These are phyloP conservation scores for Phaeosphaeriaceae sp. DNA, from an alignment of 2,329 filamentous ascomycete genomes.

Conservation along the genomic window DNA sequence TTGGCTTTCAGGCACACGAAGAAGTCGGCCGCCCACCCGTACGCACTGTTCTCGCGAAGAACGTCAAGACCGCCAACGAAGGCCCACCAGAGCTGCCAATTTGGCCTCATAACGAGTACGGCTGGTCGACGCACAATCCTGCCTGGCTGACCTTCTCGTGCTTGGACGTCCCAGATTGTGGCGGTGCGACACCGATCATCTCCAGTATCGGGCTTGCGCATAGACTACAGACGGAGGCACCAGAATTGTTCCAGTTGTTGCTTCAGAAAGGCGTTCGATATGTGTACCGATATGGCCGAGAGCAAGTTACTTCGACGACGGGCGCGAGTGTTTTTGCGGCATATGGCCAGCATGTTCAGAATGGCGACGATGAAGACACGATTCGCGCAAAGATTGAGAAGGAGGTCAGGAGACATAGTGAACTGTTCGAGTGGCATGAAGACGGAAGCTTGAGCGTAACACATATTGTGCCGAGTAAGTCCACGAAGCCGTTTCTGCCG, in stretches of 20 bases:
- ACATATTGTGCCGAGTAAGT: constrained; percentile 18
- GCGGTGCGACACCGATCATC: constrained; percentile 48
- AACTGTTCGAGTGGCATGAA: constrained; percentile 18
- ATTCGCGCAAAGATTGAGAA: constrained; percentile 15
- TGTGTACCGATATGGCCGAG: constrained; percentile 15
- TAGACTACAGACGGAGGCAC: constrained; percentile 32
- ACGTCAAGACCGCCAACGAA: constrained; percentile 51
- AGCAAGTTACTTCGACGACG: constrained; percentile 12
- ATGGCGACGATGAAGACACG: constrained; percentile 12
- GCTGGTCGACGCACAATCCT: constrained; percentile 50
- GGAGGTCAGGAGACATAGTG: constrained; percentile 17
- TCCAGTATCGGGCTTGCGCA: constrained; percentile 39
- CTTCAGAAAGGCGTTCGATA: constrained; percentile 42
- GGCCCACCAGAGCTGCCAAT: constrained; percentile 51
- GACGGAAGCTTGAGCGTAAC: constrained; percentile 21
- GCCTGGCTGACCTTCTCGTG: constrained; percentile 46
- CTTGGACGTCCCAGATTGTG: constrained; percentile 16
- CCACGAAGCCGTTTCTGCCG: background rate
- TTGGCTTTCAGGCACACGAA: constrained; percentile 44
- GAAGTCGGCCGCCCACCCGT: constrained; percentile 47
- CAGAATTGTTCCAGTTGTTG: constrained; percentile 39
- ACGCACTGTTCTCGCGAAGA: constrained; percentile 40
- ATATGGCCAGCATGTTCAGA: constrained; percentile 12
- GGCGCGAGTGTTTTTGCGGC: constrained; percentile 15
- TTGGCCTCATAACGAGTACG: constrained; percentile 50